These are phyloP conservation scores for Lichtheimia ramosa DNA, from an alignment of 371 early-diverging fungal genomes.

Conservation along the genomic window DNA sequence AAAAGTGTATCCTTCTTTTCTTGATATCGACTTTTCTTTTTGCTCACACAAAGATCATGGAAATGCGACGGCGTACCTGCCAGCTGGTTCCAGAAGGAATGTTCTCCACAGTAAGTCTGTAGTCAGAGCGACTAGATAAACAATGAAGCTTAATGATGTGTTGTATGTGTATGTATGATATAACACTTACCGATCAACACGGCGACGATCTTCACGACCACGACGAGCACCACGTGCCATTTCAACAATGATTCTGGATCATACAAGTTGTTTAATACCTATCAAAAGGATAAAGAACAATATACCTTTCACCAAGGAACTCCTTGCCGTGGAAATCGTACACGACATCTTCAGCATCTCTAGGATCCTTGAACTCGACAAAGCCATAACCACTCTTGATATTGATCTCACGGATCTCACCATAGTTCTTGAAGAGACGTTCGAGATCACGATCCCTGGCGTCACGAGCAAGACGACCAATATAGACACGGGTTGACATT, in stretches of 20 bases:
- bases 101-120: constrained; percentile 72
- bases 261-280: neutral
- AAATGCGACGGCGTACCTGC: constrained; percentile 65
- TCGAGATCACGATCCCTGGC: constrained; percentile 71
- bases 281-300: neutral
- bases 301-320: constrained; percentile 77
- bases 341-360: constrained; percentile 79
- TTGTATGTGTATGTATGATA: no score
- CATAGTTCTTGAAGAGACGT: constrained; percentile 65
- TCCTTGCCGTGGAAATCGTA: constrained; percentile 68
- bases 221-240: constrained; percentile 70
- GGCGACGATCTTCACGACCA: constrained; percentile 46
- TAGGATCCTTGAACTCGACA: constrained; percentile 71
- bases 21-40: no score
- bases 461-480: constrained; percentile 72
- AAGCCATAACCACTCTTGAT: constrained; percentile 79
- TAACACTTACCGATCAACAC: constrained; percentile 32
- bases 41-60: no score
- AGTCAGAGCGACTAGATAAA: constrained; percentile 38
- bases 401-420: constrained; percentile 73
- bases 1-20: no score
- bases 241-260: constrained; percentile 69
- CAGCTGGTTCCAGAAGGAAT: constrained; percentile 74
- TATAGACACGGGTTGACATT: constrained; percentile 60
- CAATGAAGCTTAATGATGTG: no score